Evolutionary conservation across 2,329 filamentous ascomycete species (phyloP), one percentile per base, ranked within the genome.

Genomic region (Scytalidium sp.): DNA sequence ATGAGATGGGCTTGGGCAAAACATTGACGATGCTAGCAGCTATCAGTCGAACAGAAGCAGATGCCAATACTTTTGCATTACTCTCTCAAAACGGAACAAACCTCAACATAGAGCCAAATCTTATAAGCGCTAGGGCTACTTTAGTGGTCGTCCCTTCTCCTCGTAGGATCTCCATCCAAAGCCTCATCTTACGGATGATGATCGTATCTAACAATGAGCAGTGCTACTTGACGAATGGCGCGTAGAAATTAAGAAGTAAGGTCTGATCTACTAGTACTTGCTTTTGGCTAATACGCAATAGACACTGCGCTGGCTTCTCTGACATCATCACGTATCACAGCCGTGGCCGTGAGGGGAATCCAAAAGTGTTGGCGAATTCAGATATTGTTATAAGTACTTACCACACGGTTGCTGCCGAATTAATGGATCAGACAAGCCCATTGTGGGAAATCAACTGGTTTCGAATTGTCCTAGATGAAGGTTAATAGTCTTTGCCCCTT

Each of bases 1-100:
- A 82, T 55, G 77, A 80, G 46, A 81, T 81, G 77, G 78, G 78
- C 0, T 72, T 80, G 70, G 78, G 78, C 0, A 82, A 82, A 52
- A 72, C 77, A 0, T 57, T 79, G 7, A 73, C 72, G 0, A 68
- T 75, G 2, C 60, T 80, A 3, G 70, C 75, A 0, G 60, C 77
- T 1, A 67, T 78, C 8, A 59, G 74, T 3, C 66, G 67, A 15
- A 76, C 74, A 0, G 55, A 73, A 0, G 60, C 66, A 0, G 45
- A 61, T 2, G 73, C 68, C 20, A 19, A 29, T 60, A 46, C 6
- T 45, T 56, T 46, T 23, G 47, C 46, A 10, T 15, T 43, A 9
- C 17, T 50, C 1, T 43, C 11, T 59, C 59, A 41, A 21, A 7
- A 44, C 3, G 43, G 19, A 15, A 19, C 10, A 10, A 25, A 29